Evolutionary conservation across 352 stramenopile species (phyloP).

Genomic region (Phytopythium helicoides): DNA sequence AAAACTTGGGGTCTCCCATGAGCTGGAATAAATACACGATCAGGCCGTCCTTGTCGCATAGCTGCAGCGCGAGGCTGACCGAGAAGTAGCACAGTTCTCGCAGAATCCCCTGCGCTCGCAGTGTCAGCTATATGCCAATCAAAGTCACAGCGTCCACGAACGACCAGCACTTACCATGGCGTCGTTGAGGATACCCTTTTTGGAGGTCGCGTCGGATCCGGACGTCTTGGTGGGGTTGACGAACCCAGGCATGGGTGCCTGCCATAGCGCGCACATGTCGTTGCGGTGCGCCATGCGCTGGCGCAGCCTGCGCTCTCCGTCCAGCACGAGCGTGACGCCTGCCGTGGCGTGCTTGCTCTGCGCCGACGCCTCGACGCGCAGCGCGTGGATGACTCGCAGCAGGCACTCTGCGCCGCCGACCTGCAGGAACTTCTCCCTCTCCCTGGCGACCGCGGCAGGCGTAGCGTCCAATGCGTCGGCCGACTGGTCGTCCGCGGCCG

Average conservation of each 20-base stretch:
- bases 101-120: constrained; percentile 40
- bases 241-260: constrained; percentile 31
- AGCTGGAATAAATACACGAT: constrained; percentile 94
- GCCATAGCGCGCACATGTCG: constrained; percentile 62
- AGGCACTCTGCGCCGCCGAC: constrained; percentile 75
- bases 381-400: constrained; percentile 63
- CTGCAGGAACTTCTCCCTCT: constrained; percentile 68
- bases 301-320: constrained; percentile 22
- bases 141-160: too few species aligned
- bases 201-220: constrained; percentile 39
- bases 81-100: constrained; percentile 85
- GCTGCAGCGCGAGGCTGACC: constrained; percentile 51
- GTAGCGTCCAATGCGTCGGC: constrained; percentile 19
- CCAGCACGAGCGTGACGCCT: constrained; percentile 33
- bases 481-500: constrained; percentile 9
- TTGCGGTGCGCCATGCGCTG: constrained; percentile 32
- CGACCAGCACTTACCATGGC: constrained; percentile 59
- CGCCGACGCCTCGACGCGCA: constrained; percentile 54
- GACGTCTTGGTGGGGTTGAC: constrained; percentile 29
- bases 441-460: constrained; percentile 31
- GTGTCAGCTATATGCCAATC: too few species aligned
- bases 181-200: constrained; percentile 64
- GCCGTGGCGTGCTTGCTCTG: constrained; percentile 9
- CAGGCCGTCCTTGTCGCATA: constrained; percentile 83
- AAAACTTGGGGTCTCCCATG: constrained; percentile 86